Evolutionary conservation across 371 early-diverging fungal species (phyloP).

Genomic region (Haplosporangium sp.): DNA sequence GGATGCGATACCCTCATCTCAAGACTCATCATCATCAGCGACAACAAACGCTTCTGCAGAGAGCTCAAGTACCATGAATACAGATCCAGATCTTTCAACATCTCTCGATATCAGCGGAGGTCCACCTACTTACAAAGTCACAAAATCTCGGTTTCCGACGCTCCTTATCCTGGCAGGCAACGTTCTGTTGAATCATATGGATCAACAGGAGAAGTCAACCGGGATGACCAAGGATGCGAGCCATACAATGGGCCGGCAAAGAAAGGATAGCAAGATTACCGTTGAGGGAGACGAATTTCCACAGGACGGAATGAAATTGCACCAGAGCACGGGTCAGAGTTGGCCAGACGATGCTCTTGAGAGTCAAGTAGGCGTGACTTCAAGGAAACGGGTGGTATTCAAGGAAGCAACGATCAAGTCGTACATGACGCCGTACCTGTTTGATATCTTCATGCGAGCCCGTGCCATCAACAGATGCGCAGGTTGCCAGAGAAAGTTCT

Average conservation of each 20-base stretch:
- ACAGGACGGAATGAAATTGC: background rate
- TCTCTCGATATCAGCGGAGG: background rate
- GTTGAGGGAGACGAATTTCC: constrained; percentile 7
- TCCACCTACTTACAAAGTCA: constrained; percentile 17
- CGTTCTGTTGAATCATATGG: constrained; percentile 23
- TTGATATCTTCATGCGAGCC: constrained; percentile 29
- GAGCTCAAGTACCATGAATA: background rate
- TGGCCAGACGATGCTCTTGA: background rate
- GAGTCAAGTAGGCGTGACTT: background rate
- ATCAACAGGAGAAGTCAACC: background rate
- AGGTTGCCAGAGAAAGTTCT: constrained; percentile 33
- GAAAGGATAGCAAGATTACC: constrained; percentile 29
- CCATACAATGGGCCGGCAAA: no score
- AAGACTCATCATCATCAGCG: background rate
- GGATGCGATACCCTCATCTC: background rate
- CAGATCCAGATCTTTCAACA: background rate
- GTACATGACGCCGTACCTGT: constrained; percentile 44
- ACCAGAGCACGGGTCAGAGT: background rate
- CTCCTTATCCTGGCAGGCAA: constrained; percentile 35
- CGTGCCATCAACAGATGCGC: constrained; percentile 30
- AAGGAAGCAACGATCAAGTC: constrained; percentile 32
- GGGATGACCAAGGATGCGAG: no score
- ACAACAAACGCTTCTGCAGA: background rate
- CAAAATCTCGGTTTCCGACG: constrained; percentile 28
- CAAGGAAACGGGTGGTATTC: constrained; percentile 9